Conservation (phyloP, 1,284 basidiomycete genomes). For the Leccinum pallidistipes region DNA sequence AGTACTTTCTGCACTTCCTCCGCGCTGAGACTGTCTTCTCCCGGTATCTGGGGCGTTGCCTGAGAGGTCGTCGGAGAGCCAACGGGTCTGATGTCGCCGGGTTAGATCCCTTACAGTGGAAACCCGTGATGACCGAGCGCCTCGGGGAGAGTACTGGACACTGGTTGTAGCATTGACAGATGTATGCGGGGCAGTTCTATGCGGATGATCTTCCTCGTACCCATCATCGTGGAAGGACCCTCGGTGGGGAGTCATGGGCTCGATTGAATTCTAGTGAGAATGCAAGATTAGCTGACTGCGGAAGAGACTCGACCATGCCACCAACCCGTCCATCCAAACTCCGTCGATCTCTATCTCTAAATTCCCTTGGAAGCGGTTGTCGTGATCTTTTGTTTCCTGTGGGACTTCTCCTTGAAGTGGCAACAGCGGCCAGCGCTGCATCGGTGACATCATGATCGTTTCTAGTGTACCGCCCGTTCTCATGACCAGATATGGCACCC, state of each 20-base stretch:
- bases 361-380: conserved; percentile 62
- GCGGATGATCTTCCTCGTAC: conserved; percentile 18
- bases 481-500: conserved; percentile 27
- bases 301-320: conserved; percentile 7
- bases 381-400: conserved; percentile 46
- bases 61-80: no score
- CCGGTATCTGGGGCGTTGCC: no score
- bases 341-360: conserved; percentile 42
- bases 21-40: no score
- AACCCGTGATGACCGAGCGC: no score
- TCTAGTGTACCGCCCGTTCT: conserved; percentile 26
- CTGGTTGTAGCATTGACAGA: no score
- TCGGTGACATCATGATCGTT: conserved; percentile 45
- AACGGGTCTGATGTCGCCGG: no score
- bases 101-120: no score
- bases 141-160: no score
- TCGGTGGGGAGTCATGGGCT: conserved; percentile 28
- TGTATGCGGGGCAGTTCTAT: conserved; percentile 18
- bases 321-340: conserved; percentile 48
- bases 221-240: conserved; percentile 20
- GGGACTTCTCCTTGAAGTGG: conserved; percentile 50
- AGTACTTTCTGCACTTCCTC: no score
- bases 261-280: conserved; percentile 22
- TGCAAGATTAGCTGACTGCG: conserved; percentile 4
- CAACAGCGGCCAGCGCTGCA: conserved; percentile 62